phyloP scores from a whole-genome alignment of 257 asterid species.

The Verbena officinalis region DNA sequence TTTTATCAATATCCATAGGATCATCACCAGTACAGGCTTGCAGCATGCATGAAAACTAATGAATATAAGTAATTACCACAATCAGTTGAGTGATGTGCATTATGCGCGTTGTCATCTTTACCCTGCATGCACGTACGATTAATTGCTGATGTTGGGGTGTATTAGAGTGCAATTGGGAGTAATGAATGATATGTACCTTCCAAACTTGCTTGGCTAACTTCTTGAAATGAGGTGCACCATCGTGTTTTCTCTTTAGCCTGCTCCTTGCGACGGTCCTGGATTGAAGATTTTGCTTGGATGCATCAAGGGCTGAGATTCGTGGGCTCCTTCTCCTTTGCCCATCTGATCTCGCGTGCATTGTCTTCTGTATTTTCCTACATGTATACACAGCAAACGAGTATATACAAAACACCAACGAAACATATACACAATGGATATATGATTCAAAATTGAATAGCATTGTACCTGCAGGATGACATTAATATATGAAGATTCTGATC shows the following conservation, averaged over 20 bases:
- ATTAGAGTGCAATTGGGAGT: background rate
- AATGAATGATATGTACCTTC: slow-evolving; percentile 39
- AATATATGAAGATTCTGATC: too few relatives aligned
- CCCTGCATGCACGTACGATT: slow-evolving; percentile 40
- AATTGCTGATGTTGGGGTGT: background rate
- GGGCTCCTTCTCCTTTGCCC: slow-evolving; percentile 61
- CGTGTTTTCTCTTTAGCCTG: slow-evolving; percentile 46
- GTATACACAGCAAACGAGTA: too few relatives aligned
- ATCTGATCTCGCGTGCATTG: slow-evolving; percentile 24
- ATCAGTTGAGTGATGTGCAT: slow-evolving; percentile 27
- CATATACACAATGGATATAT: too few relatives aligned
- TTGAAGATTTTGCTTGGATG: slow-evolving; percentile 32
- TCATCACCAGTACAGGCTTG: too few relatives aligned
- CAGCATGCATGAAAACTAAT: too few relatives aligned
- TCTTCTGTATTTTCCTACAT: slow-evolving; percentile 24
- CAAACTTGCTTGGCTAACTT: slow-evolving; percentile 50
- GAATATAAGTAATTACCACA: too few relatives aligned
- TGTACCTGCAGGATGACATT: too few relatives aligned
- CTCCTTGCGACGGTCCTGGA: background rate
- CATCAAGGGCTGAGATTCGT: slow-evolving; percentile 50
- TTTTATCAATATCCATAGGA: background rate
- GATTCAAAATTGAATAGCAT: too few relatives aligned
- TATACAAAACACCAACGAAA: too few relatives aligned
- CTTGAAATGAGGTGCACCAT: slow-evolving; percentile 3
- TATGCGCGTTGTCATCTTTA: too few relatives aligned